phyloP scores from a whole-genome alignment of 306 rosid genomes.

The Quercus rubra region DNA sequence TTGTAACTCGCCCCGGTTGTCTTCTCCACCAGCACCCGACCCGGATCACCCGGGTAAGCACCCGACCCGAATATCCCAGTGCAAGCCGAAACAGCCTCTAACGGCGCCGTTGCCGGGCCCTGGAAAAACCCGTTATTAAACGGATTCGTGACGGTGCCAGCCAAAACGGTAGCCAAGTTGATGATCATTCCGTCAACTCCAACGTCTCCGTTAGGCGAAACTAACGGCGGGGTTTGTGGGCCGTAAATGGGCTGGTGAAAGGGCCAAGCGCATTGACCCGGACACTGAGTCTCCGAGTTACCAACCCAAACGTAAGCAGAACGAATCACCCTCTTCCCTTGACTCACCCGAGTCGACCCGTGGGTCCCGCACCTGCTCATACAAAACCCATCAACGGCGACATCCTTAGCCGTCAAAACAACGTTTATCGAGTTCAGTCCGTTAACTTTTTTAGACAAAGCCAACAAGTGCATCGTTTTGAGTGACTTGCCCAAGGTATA shows the following conservation, averaged over 20 bases:
- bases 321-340: conserved; percentile 17
- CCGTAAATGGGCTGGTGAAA: conserved; percentile 93
- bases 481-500: conserved; percentile 67
- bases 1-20: conserved; percentile 70
- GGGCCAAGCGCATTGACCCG: conserved; percentile 96
- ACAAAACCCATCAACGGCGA: conserved; percentile 73
- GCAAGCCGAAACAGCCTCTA: conserved; percentile 86
- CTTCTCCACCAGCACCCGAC: conserved; percentile 53
- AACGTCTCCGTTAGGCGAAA: conserved; percentile 90
- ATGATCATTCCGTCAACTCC: conserved; percentile 89
- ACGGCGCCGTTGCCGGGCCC: conserved; percentile 74
- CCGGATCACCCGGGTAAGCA: conserved; percentile 84
- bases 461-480: conserved; percentile 32
- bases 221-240: conserved; percentile 75
- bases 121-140: conserved; percentile 79
- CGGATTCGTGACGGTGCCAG: conserved; percentile 92
- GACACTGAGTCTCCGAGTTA: conserved; percentile 78
- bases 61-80: conserved; percentile 75
- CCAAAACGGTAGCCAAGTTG: conserved; percentile 78
- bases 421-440: conserved; percentile 46
- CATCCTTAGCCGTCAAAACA: conserved; percentile 72
- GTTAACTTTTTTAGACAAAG: conserved; percentile 46
- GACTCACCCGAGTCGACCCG: conserved; percentile 26
- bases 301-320: conserved; percentile 82
- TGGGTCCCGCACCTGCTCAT: conserved; percentile 74